Conservation (phyloP, 768 basidiomycete species). For the Kockovaella imperatae region DNA sequence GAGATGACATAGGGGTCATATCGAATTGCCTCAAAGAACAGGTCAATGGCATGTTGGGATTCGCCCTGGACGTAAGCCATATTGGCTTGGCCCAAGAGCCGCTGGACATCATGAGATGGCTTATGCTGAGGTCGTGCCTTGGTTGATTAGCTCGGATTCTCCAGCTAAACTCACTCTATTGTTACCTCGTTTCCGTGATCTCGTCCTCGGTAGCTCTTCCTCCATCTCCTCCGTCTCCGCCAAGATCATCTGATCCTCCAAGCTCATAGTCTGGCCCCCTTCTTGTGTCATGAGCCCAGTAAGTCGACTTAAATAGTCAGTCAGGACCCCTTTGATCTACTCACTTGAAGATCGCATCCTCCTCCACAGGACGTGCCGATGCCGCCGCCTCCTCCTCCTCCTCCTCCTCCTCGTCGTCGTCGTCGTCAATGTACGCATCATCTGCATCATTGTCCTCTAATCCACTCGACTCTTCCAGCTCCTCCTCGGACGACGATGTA, state of each 20-base stretch:
- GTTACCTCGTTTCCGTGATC: background rate
- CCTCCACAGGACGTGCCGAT: background rate
- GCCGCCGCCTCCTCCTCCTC: background rate
- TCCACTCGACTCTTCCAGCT: background rate
- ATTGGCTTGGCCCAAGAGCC: constrained; percentile 74
- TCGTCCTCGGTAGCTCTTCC: background rate
- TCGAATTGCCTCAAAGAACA: constrained; percentile 85
- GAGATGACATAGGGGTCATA: constrained; percentile 77
- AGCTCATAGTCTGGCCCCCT: too few species aligned
- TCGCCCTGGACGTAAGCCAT: constrained; percentile 71
- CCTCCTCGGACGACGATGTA: background rate
- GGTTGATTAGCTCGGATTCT: background rate
- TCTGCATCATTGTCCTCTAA: background rate
- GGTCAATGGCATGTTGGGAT: constrained; percentile 60
- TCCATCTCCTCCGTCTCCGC: background rate
- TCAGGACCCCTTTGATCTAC: background rate
- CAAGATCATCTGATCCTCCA: background rate
- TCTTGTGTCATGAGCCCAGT: background rate
- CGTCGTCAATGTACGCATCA: background rate
- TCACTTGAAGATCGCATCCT: constrained; percentile 1
- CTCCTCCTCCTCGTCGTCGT: background rate
- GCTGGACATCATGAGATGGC: constrained; percentile 40
- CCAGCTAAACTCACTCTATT: background rate
- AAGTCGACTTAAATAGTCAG: background rate
- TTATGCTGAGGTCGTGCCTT: background rate